phyloP scores from a whole-genome alignment of 768 basidiomycete genomes.

The Tylopilus subfusipes region DNA sequence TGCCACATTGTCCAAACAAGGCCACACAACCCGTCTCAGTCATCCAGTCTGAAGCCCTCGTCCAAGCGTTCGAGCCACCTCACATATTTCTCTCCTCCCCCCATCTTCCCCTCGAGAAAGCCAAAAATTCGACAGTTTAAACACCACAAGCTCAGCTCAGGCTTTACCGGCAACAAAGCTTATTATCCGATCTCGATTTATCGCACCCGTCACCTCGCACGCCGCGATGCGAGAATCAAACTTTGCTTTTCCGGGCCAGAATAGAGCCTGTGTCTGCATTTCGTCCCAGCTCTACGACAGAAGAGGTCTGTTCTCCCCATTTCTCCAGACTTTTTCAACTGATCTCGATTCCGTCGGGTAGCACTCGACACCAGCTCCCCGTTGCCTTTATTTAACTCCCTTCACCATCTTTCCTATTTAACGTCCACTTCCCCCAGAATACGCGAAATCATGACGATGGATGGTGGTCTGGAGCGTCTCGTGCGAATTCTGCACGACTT shows the following conservation, averaged over 20 bases:
- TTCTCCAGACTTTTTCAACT: constrained; percentile 2
- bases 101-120: constrained; percentile 2
- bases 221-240: constrained; percentile 85
- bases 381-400: constrained; percentile 83
- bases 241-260: constrained; percentile 92
- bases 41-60: constrained; percentile 23
- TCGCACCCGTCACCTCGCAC: constrained; percentile 18
- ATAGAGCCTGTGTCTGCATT: constrained; percentile 92
- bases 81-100: constrained; percentile 6
- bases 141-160: background rate
- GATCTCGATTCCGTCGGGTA: constrained; percentile 18
- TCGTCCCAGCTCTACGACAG: constrained; percentile 93
- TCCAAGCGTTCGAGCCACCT: constrained; percentile 16
- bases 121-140: background rate
- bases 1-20: constrained; percentile 32
- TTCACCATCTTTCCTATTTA: constrained; percentile 93
- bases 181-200: constrained; percentile 18
- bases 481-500: constrained; percentile 89
- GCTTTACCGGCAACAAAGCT: background rate
- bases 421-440: constrained; percentile 97
- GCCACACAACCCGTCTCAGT: constrained; percentile 29
- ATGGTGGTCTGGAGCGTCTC: constrained; percentile 94
- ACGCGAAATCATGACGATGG: constrained; percentile 96
- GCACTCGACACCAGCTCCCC: constrained; percentile 55
- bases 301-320: constrained; percentile 57